phyloP scores from a whole-genome alignment of 495 filamentous ascomycete species.

The Apodospora peruviana region DNA sequence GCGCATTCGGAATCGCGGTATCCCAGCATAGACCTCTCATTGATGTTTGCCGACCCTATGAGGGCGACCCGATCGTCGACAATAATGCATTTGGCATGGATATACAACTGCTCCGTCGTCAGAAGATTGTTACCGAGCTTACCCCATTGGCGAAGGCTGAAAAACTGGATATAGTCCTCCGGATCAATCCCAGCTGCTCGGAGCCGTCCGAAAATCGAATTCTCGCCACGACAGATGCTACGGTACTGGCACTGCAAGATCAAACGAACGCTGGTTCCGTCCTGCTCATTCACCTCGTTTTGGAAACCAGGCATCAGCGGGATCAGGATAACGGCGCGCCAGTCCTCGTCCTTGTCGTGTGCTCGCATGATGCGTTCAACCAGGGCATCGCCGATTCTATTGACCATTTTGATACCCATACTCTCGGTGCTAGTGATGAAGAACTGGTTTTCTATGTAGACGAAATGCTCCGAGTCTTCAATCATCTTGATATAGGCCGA shows the following conservation, averaged over 20 bases:
- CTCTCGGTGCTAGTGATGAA: conserved; percentile 93
- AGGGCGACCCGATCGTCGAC: conserved; percentile 91
- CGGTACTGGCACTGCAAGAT: conserved; percentile 99
- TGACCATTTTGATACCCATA: conserved; percentile 80
- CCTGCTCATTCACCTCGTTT: conserved; percentile 88
- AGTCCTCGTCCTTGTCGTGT: conserved; percentile 76
- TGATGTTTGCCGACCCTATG: conserved; percentile 98
- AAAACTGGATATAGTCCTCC: conserved; percentile 96
- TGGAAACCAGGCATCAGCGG: conserved; percentile 98
- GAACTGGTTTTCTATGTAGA: conserved; percentile 99
- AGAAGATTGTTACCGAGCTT: conserved; percentile 78
- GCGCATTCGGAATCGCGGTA: conserved; percentile 89
- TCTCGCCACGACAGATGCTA: conserved; percentile 90
- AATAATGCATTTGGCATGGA: conserved; percentile 96
- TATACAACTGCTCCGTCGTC: conserved; percentile 95
- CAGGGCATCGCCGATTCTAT: conserved; percentile 89
- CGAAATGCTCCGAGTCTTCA: conserved; percentile 89
- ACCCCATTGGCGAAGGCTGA: conserved; percentile 87
- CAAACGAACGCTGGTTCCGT: conserved; percentile 86
- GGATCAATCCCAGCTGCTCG: conserved; percentile 82
- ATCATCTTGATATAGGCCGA: conserved; percentile 94
- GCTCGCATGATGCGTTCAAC: conserved; percentile 88
- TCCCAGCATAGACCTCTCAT: conserved; percentile 94
- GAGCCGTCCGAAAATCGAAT: conserved; percentile 86
- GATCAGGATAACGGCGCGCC: conserved; percentile 91